These are phyloP conservation scores for Wickerhamiella dianesei DNA, from an alignment of 805 yeast genomes.

Conservation along the genomic window DNA sequence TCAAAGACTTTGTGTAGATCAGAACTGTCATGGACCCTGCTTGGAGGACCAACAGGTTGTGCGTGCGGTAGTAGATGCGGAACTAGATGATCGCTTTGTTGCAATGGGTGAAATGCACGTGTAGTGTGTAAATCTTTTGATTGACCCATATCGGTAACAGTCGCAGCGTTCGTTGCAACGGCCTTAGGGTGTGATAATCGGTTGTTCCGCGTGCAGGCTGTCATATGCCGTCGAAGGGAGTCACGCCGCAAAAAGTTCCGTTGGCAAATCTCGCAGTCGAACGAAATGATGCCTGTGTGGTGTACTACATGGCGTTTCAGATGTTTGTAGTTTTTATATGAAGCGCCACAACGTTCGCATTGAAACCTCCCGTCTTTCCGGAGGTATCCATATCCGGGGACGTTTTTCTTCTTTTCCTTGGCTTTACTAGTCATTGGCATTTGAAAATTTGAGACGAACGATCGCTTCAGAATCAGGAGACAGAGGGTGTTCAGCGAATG, in stretches of 20 bases:
- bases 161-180: neutral
- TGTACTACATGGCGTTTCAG: constrained; percentile 68
- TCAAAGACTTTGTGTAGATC: neutral
- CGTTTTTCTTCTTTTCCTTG: neutral
- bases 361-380: constrained; percentile 6
- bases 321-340: constrained; percentile 44
- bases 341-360: constrained; percentile 19
- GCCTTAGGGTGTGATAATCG: neutral
- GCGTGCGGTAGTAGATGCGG: neutral
- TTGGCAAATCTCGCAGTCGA: constrained; percentile 58
- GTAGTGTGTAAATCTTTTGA: neutral
- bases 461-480: too few species aligned
- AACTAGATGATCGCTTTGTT: neutral
- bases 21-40: neutral
- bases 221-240: constrained; percentile 15
- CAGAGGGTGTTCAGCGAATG: too few species aligned
- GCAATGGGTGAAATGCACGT: neutral
- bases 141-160: neutral
- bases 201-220: neutral
- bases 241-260: constrained; percentile 17
- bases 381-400: neutral
- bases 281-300: constrained; percentile 79
- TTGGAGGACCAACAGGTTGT: neutral
- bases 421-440: neutral
- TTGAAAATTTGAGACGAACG: too few species aligned